These are phyloP conservation scores for Nemania abortiva DNA, from an alignment of 2,329 filamentous ascomycete species.

Conservation along the genomic window DNA sequence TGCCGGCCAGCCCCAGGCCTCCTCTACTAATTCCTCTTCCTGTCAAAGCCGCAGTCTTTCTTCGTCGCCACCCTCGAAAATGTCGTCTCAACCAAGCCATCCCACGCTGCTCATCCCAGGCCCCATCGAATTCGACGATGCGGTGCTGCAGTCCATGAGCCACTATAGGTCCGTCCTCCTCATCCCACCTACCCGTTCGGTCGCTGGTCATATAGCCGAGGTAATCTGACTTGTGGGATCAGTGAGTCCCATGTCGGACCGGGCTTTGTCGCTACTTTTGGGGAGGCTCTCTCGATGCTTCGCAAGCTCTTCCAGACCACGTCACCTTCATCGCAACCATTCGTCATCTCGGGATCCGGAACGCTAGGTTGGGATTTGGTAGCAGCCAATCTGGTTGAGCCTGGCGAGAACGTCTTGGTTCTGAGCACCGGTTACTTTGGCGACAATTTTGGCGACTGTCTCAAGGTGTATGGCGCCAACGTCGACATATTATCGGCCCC, in stretches of 20 bases:
- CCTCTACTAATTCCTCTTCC: slow-evolving; percentile 44
- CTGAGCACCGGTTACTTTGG: slow-evolving; percentile 98
- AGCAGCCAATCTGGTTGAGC: slow-evolving; percentile 90
- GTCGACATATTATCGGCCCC: slow-evolving; percentile 90
- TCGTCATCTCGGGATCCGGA: slow-evolving; percentile 92
- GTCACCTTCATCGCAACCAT: slow-evolving; percentile 85
- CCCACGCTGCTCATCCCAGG: slow-evolving; percentile 92
- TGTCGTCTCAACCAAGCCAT: slow-evolving; percentile 73
- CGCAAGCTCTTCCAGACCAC: slow-evolving; percentile 95
- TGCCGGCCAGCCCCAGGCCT: slow-evolving; percentile 36
- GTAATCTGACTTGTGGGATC: slow-evolving; percentile 34
- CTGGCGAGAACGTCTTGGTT: slow-evolving; percentile 89
- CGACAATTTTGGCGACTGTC: slow-evolving; percentile 92
- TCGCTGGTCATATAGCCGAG: slow-evolving; percentile 8
- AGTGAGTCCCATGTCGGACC: slow-evolving; percentile 95
- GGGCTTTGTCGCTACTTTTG: slow-evolving; percentile 89
- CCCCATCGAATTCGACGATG: slow-evolving; percentile 98
- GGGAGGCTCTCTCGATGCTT: slow-evolving; percentile 87
- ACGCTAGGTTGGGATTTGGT: slow-evolving; percentile 98
- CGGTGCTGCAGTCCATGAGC: slow-evolving; percentile 92
- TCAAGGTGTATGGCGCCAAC: slow-evolving; percentile 89
- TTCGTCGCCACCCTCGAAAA: slow-evolving; percentile 54
- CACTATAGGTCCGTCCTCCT: slow-evolving; percentile 79
- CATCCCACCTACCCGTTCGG: background rate
- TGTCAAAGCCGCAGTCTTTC: slow-evolving; percentile 36